Evolutionary conservation across 306 rosid species (phyloP).

Genomic region (Lathyrus oleraceus): DNA sequence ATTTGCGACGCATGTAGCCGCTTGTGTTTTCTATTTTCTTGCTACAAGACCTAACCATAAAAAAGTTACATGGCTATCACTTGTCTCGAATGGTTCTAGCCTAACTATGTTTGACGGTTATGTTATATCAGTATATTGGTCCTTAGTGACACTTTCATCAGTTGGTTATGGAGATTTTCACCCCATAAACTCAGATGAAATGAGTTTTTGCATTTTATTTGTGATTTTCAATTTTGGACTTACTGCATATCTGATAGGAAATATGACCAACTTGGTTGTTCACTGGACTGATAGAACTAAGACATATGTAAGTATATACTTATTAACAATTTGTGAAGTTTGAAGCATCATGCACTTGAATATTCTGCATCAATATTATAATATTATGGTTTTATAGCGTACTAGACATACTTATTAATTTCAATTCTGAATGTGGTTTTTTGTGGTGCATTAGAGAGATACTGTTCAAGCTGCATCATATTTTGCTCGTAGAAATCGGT

Average conservation of each 20-base stretch:
- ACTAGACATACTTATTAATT: background rate
- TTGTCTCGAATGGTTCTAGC: background rate
- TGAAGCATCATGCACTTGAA: background rate
- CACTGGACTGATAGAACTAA: slow-evolving; percentile 71
- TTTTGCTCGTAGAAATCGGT: slow-evolving; percentile 60
- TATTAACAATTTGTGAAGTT: background rate
- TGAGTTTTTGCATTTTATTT: slow-evolving; percentile 54
- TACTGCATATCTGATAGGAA: slow-evolving; percentile 74
- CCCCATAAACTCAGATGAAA: slow-evolving; percentile 62
- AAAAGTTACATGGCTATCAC: slow-evolving; percentile 53
- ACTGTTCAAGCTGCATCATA: slow-evolving; percentile 64
- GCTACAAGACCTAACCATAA: slow-evolving; percentile 40
- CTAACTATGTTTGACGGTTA: slow-evolving; percentile 42
- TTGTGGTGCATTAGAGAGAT: slow-evolving; percentile 59
- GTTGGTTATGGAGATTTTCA: slow-evolving; percentile 90
- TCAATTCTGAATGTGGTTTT: slow-evolving; percentile 1
- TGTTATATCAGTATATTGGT: slow-evolving; percentile 66
- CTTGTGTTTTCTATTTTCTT: slow-evolving; percentile 63
- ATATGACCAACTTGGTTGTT: slow-evolving; percentile 89
- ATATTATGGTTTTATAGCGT: background rate
- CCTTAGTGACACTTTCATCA: slow-evolving; percentile 63
- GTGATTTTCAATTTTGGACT: slow-evolving; percentile 66
- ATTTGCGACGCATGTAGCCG: slow-evolving; percentile 64
- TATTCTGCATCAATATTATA: background rate
- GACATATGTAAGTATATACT: slow-evolving; percentile 59